phyloP scores from a whole-genome alignment of 1,284 basidiomycete species.

The Uromyces viciae-fabae region DNA sequence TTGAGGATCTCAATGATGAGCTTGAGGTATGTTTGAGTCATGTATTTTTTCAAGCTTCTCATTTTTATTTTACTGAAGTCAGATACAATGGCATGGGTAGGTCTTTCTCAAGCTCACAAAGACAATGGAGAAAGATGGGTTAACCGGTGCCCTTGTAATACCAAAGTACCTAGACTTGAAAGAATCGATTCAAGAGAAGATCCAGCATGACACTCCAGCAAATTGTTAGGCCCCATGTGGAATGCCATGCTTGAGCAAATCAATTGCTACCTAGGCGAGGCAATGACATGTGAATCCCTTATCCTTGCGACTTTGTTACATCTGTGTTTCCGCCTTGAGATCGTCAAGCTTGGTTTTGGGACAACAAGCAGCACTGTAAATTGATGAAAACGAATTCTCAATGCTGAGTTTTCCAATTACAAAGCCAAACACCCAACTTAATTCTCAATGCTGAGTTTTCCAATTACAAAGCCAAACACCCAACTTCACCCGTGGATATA shows the following conservation, averaged over 20 bases:
- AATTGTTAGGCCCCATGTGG: neutral
- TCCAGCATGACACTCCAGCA: neutral
- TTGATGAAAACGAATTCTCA: neutral
- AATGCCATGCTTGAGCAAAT: neutral
- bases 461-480: neutral
- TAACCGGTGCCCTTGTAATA: neutral
- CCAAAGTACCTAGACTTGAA: conserved; percentile 9
- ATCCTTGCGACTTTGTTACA: neutral
- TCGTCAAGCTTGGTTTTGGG: neutral
- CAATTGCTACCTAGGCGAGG: neutral
- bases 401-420: neutral
- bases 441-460: neutral
- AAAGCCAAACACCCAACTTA: neutral
- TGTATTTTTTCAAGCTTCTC: neutral
- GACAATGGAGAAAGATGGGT: neutral
- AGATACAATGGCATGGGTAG: neutral
- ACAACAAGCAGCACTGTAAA: neutral
- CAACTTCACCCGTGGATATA: too few species aligned
- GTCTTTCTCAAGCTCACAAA: neutral
- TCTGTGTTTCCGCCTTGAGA: neutral
- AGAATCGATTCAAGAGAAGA: neutral
- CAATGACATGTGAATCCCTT: neutral
- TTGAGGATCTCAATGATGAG: neutral
- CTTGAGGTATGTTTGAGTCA: neutral
- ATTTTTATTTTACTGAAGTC: neutral